Conservation (phyloP, 352 stramenopile species). For the Pythium scleroteichum region DNA sequence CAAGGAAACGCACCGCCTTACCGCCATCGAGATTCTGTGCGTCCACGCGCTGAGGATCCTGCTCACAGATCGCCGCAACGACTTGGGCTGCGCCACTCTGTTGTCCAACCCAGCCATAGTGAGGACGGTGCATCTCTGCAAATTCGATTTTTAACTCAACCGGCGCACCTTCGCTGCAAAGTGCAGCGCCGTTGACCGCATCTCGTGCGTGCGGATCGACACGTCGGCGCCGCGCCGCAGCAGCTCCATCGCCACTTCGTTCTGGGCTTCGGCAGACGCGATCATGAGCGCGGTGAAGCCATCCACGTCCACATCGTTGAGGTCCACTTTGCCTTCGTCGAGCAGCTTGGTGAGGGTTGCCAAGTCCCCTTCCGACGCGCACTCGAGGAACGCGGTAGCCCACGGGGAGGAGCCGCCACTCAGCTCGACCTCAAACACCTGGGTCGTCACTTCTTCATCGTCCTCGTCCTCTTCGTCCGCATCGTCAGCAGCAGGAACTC, state of each 20-base stretch:
- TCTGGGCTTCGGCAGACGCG: constrained; percentile 69
- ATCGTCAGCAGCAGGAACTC: background rate
- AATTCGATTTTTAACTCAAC: no score
- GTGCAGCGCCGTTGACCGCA: constrained; percentile 74
- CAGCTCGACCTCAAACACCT: constrained; percentile 70
- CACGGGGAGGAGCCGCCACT: constrained; percentile 48
- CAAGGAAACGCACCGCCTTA: constrained; percentile 4
- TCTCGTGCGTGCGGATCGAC: constrained; percentile 62
- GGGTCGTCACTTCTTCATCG: constrained; percentile 57
- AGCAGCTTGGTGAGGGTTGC: constrained; percentile 60
- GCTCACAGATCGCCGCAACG: constrained; percentile 67
- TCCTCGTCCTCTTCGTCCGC: constrained; percentile 29
- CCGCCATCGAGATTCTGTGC: constrained; percentile 70
- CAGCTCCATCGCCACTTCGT: constrained; percentile 54
- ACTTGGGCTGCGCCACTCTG: constrained; percentile 69
- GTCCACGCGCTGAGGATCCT: constrained; percentile 57
- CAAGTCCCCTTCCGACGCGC: constrained; percentile 68
- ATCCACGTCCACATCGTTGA: constrained; percentile 81
- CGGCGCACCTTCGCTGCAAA: constrained; percentile 71
- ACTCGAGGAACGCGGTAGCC: constrained; percentile 74
- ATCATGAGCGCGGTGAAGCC: constrained; percentile 88
- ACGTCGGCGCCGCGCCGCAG: constrained; percentile 62
- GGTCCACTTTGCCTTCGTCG: constrained; percentile 51
- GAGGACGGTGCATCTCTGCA: no score
- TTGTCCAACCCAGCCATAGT: background rate